Conservation (phyloP, 1,139 yeast genomes). For the Geotrichum europaeum region DNA sequence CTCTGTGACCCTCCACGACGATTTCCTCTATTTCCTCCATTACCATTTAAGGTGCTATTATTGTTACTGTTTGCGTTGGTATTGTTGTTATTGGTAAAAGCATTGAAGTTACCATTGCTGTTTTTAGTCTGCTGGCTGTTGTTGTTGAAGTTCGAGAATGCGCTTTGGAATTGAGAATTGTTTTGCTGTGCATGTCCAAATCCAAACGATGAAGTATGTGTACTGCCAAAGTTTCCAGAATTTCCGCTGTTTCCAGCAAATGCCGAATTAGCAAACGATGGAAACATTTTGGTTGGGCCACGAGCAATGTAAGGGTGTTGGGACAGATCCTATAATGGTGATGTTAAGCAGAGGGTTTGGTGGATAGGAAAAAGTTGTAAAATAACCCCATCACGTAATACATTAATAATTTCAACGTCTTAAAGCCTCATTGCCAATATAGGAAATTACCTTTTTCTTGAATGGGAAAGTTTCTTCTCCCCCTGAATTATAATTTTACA, state of each 20-base stretch:
- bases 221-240: background rate
- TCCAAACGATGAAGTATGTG: background rate
- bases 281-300: background rate
- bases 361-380: background rate
- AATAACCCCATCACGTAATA: background rate
- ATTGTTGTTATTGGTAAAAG: slow-evolving; percentile 1
- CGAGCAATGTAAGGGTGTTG: background rate
- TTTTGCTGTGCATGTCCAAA: background rate
- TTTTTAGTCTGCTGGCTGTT: background rate
- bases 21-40: background rate
- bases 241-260: background rate
- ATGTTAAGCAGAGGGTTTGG: background rate
- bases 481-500: background rate
- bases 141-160: background rate
- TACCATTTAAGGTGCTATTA: background rate
- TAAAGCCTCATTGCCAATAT: background rate
- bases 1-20: background rate
- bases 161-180: background rate
- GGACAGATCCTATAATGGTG: background rate
- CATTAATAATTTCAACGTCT: background rate
- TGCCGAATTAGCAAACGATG: background rate
- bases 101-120: background rate
- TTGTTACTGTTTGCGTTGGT: background rate
- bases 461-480: background rate
- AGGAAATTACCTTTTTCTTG: background rate